phyloP scores from a whole-genome alignment of 179 eudicot species.

The Carnegiea gigantea region DNA sequence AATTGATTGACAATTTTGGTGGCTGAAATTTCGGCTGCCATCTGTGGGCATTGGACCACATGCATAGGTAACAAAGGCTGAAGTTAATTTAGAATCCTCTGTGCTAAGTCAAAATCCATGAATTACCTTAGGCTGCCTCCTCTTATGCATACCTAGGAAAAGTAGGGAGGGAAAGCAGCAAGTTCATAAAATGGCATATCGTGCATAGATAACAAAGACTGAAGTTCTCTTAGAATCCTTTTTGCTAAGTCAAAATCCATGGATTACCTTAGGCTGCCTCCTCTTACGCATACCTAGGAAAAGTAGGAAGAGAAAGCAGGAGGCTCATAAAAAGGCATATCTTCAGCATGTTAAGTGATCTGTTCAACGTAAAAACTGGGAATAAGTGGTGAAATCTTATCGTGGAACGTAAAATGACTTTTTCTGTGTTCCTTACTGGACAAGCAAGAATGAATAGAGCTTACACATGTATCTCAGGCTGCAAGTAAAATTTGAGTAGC shows the following conservation, averaged over 20 bases:
- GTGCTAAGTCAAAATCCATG: slow-evolving; percentile 23
- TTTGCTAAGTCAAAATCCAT: slow-evolving; percentile 21
- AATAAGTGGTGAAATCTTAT: slow-evolving; percentile 7
- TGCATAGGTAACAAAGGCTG: not conserved
- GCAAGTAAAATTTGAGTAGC: not conserved
- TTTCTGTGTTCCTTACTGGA: not conserved
- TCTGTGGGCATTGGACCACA: slow-evolving; percentile 6
- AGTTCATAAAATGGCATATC: not conserved
- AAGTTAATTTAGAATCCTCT: slow-evolving; percentile 31
- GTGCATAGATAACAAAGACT: slow-evolving; percentile 11
- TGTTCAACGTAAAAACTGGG: slow-evolving; percentile 21
- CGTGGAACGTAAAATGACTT: not conserved
- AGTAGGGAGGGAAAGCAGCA: slow-evolving; percentile 12
- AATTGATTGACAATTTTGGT: slow-evolving; percentile 20
- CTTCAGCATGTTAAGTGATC: slow-evolving; percentile 6
- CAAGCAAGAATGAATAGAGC: not conserved
- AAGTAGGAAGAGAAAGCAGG: slow-evolving; percentile 11
- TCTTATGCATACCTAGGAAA: slow-evolving; percentile 16
- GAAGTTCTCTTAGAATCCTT: slow-evolving; percentile 30
- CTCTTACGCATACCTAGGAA: slow-evolving; percentile 16
- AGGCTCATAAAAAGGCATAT: not conserved
- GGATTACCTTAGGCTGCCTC: slow-evolving; percentile 23
- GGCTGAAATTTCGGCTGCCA: slow-evolving; percentile 10
- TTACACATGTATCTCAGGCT: not conserved
- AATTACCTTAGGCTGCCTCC: slow-evolving; percentile 21